A percentile compares a stretch with the other conserved stretches of the same genome.
These are phyloP conservation scores for Thymus mandschuricus DNA, from an alignment of 257 asterid species.

Conservation along the genomic window DNA sequence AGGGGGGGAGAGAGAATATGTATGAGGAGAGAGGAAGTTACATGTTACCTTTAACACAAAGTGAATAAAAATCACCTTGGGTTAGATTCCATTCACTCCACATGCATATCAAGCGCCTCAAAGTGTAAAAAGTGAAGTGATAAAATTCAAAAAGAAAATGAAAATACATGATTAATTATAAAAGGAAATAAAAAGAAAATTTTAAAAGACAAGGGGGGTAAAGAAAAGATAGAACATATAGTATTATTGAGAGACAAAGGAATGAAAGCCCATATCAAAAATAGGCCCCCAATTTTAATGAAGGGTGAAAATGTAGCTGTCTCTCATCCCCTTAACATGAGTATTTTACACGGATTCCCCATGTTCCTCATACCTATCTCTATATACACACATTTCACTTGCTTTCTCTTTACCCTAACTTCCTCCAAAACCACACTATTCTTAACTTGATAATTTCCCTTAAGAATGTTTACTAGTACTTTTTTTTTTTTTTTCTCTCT, in stretches of 20 bases:
- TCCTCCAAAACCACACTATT: constrained; percentile 11
- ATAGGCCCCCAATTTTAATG: constrained; percentile 41
- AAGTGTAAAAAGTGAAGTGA: constrained; percentile 7
- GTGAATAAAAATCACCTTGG: constrained; percentile 10
- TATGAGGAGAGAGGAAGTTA: background rate
- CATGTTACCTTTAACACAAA: background rate
- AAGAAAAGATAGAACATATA: background rate
- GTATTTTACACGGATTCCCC: constrained; percentile 56
- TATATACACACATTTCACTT: constrained; percentile 45
- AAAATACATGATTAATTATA: background rate
- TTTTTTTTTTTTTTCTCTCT: background rate
- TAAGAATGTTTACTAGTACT: no score
- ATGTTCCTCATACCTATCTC: constrained; percentile 46
- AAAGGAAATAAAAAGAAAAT: background rate
- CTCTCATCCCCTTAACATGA: constrained; percentile 32
- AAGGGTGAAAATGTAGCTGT: constrained; percentile 21
- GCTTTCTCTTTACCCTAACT: constrained; percentile 44
- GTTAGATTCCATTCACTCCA: constrained; percentile 16
- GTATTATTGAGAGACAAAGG: constrained; percentile 9
- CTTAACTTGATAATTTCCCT: no score
- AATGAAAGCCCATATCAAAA: constrained; percentile 35
- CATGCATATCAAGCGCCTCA: background rate
- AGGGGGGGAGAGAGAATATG: no score
- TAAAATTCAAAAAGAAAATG: background rate
- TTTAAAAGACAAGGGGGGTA: background rate